Evolutionary conservation across 345 rosid species (phyloP).

Genomic region (Luvunga scandens): DNA sequence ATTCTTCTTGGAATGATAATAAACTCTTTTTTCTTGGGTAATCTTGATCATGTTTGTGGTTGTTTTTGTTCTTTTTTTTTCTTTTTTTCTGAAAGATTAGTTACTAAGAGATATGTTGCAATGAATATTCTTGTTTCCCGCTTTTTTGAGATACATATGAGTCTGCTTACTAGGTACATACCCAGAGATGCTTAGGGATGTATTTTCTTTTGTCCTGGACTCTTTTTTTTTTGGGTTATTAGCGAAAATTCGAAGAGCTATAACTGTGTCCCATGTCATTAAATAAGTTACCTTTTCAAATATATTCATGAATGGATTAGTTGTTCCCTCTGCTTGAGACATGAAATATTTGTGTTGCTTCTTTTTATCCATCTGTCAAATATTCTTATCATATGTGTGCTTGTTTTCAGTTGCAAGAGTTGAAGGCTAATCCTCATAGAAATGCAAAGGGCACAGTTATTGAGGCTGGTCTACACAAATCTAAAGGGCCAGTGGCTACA

Average conservation of each 20-base stretch:
- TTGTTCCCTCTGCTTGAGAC: not conserved
- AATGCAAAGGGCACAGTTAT: slow-evolving; percentile 92
- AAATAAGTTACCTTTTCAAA: slow-evolving; percentile 1
- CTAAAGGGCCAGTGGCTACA: slow-evolving; percentile 88
- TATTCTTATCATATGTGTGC: slow-evolving; percentile 27
- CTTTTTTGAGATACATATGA: not conserved
- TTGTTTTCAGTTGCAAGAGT: slow-evolving; percentile 82
- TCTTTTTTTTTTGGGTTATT: not conserved
- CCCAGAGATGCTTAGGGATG: not conserved
- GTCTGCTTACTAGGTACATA: not conserved
- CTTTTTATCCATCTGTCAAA: slow-evolving; percentile 13
- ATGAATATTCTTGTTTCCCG: not conserved
- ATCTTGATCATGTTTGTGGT: not conserved
- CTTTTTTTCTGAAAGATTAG: not conserved
- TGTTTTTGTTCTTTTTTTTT: too few relatives aligned
- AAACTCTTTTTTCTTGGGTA: not conserved
- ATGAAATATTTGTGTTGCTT: slow-evolving; percentile 3
- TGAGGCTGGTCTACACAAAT: slow-evolving; percentile 92
- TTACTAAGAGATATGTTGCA: not conserved
- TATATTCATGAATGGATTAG: not conserved
- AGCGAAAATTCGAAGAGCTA: not conserved
- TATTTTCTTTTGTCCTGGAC: not conserved
- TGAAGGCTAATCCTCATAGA: slow-evolving; percentile 97
- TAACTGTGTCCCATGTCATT: not conserved
- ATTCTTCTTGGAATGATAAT: slow-evolving; percentile 1